A percentile compares a stretch with the other conserved stretches of the same genome.
Conservation (phyloP, 306 rosid species). For the Crotalaria pallida region DNA sequence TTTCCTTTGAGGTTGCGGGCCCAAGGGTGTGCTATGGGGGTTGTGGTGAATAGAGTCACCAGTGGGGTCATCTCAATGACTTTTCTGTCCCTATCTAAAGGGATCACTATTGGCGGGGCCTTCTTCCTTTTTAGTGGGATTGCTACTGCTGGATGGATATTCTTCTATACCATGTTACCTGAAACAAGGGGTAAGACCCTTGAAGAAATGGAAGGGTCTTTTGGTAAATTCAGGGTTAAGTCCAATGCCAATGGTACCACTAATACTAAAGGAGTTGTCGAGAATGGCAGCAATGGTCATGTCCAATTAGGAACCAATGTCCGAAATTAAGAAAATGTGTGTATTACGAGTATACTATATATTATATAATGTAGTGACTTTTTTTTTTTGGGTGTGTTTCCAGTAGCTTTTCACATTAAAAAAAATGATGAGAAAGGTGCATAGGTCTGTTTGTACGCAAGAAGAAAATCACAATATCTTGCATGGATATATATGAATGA, state of each 20-base stretch:
- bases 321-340: background rate
- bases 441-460: background rate
- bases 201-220: constrained; percentile 67
- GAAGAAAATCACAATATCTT: background rate
- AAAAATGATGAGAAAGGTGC: background rate
- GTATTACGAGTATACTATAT: background rate
- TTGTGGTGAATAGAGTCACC: constrained; percentile 43
- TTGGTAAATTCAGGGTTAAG: constrained; percentile 47
- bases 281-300: constrained; percentile 7
- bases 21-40: constrained; percentile 62
- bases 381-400: background rate
- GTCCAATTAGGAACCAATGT: constrained; percentile 31
- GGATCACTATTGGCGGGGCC: constrained; percentile 60
- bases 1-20: constrained; percentile 80
- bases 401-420: background rate
- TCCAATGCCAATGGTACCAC: background rate
- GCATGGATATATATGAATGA: background rate
- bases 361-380: background rate
- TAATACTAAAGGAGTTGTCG: background rate
- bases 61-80: constrained; percentile 71
- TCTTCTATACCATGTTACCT: constrained; percentile 55
- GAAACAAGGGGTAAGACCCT: constrained; percentile 75
- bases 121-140: constrained; percentile 53
- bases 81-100: constrained; percentile 49
- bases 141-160: constrained; percentile 42